Evolutionary conservation across 805 yeast species (phyloP), one percentile per base, ranked within the genome.

Genomic region (Pichia membranifaciens): DNA sequence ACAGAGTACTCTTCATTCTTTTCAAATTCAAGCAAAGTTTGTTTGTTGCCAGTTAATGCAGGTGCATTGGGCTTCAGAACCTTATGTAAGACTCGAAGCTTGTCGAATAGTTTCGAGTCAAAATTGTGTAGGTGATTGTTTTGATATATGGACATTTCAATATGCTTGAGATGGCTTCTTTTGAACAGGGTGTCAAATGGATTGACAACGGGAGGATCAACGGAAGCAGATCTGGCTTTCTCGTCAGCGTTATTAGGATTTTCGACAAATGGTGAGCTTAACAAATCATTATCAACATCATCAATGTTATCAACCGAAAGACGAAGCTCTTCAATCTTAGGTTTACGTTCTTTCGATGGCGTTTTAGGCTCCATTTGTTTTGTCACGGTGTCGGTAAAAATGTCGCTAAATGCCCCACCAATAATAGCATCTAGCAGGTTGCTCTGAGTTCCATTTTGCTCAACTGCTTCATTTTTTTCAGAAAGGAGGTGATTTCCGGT

Each of bases 221-320:
- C 13, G 12, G 15, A 44, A 5, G 29, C 39, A 29, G 23, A 20
- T 4, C 17, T 38, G 29, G 25, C 20, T 4, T 17, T 32, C 4
- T 41, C 42, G 6, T 45, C 5, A 6, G 20, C 34, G 1, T n/a
- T 23, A 4, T 3, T 17, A 1, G 67, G 66, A 20, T 59, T 54
- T n/a, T 62, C 67, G 39, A 73, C 47, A 54, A 75, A 76, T 2
- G 81, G 81, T 0, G 81, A 76, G 49, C 80, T 76, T 49, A 64
- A 13, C 31, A 58, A 22, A 1, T 54, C 64, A 7, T 53, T 54
- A 12, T 58, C 57, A 0, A 25, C 41, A 25, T 10, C 10, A 25
- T 8, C 29, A 25, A 25, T 25, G 10, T 25, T 10, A 10, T 10
- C 7, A 8, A 10, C 29, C 29, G 10, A 10, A 25, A 8, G 29